Percentiles rank a stretch among this genome's conserved stretches.
phyloP scores from a whole-genome alignment of 495 filamentous ascomycete species.

The Talaromyces thailandensis region DNA sequence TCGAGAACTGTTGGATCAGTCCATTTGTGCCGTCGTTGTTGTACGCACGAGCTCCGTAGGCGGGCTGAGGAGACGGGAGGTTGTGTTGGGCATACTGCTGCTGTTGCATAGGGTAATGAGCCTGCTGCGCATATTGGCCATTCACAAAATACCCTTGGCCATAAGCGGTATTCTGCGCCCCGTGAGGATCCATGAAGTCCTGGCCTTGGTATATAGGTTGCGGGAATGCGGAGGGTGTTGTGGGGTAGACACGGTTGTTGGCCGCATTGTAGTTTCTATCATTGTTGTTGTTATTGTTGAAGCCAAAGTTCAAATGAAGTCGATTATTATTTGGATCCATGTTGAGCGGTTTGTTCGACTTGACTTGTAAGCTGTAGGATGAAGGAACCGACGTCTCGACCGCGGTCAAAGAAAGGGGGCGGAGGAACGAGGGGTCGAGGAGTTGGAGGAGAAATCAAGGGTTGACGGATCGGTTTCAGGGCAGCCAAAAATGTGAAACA shows the following conservation, averaged over 20 bases:
- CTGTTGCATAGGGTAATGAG: constrained; percentile 45
- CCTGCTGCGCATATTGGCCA: constrained; percentile 48
- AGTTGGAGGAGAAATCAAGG: background rate
- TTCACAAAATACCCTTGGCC: constrained; percentile 58
- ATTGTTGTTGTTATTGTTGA: constrained; percentile 26
- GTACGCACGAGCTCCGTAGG: constrained; percentile 42
- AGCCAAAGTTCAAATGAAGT: constrained; percentile 62
- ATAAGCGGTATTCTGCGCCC: constrained; percentile 36
- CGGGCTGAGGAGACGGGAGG: constrained; percentile 41
- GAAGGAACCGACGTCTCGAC: constrained; percentile 1
- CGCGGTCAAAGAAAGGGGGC: background rate
- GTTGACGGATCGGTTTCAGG: constrained; percentile 9
- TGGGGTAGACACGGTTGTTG: constrained; percentile 81
- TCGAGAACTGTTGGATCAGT: constrained; percentile 89
- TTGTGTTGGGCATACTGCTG: constrained; percentile 61
- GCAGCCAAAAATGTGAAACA: constrained; percentile 3
- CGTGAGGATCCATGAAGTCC: constrained; percentile 39
- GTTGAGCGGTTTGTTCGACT: constrained; percentile 12
- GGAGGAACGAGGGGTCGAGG: constrained; percentile 2
- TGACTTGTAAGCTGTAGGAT: background rate
- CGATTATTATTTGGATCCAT: constrained; percentile 54
- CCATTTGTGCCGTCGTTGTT: constrained; percentile 62
- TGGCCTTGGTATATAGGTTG: constrained; percentile 72
- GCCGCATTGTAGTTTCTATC: constrained; percentile 57
- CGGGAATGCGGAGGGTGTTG: constrained; percentile 92